Conservation (phyloP, 441 rosid genomes). For the Breynia disticha region DNA sequence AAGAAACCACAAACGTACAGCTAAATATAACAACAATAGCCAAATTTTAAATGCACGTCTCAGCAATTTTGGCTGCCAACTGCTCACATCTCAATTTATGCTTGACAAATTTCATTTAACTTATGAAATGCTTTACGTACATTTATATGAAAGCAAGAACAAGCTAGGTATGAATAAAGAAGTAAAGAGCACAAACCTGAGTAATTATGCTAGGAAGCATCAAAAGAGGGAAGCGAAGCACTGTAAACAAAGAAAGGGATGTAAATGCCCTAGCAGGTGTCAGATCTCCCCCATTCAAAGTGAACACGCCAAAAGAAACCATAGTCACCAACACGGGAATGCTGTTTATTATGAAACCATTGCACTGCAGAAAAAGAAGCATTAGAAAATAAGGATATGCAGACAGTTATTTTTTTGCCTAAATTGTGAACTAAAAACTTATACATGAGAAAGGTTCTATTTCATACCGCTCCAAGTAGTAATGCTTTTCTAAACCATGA, state of each 20-base stretch:
- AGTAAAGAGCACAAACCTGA: conserved; percentile 43
- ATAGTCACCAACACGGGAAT: conserved; percentile 91
- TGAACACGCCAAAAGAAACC: conserved; percentile 81
- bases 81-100: no score
- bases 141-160: no score
- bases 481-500: conserved; percentile 84
- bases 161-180: background rate
- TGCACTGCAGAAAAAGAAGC: conserved; percentile 51
- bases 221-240: conserved; percentile 66
- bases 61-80: no score
- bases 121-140: no score
- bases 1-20: no score
- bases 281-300: conserved; percentile 86
- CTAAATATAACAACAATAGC: no score
- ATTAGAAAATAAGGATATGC: background rate
- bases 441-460: conserved; percentile 4
- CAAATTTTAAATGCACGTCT: no score
- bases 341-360: conserved; percentile 74
- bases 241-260: conserved; percentile 85
- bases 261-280: conserved; percentile 98
- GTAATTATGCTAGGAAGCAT: conserved; percentile 79
- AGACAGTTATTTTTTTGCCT: background rate
- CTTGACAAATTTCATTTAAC: no score
- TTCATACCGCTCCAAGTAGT: conserved; percentile 78
- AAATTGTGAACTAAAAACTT: background rate